These are phyloP conservation scores for Solanum acaule DNA, from an alignment of 257 asterid species.

Conservation along the genomic window DNA sequence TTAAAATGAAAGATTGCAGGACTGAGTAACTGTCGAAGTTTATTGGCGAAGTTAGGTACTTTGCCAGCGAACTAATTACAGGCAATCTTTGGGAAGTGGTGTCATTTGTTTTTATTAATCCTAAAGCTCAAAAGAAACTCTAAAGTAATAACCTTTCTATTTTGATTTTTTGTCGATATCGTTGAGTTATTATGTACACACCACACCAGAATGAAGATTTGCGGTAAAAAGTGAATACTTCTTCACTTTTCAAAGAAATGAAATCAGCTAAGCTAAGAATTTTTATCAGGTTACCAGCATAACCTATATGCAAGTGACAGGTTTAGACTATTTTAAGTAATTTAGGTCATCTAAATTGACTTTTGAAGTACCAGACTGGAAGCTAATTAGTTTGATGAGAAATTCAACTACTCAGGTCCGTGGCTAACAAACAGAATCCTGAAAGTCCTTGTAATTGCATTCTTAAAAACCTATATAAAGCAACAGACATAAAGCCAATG, in stretches of 20 bases:
- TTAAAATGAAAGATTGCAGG: not conserved
- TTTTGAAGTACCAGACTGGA: not conserved
- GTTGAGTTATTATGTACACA: not conserved
- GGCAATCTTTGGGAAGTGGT: not conserved
- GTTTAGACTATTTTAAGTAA: not conserved
- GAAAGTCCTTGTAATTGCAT: not conserved
- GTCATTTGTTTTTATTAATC: not conserved
- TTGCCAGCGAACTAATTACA: not conserved
- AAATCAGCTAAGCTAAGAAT: not conserved
- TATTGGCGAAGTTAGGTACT: not conserved
- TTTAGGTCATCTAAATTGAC: not conserved
- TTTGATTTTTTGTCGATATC: not conserved
- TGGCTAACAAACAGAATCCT: constrained; percentile 7
- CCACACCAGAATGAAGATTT: not conserved
- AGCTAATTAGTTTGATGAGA: constrained; percentile 8
- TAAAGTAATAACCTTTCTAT: not conserved
- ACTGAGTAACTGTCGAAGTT: not conserved
- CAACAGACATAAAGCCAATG: not conserved
- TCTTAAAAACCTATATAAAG: constrained; percentile 9
- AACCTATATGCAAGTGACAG: not conserved
- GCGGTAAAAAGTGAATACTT: not conserved
- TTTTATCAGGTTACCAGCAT: not conserved
- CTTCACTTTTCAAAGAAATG: not conserved
- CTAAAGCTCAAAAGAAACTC: not conserved
- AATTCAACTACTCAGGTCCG: constrained; percentile 12